Percentiles rank a stretch among this genome's conserved stretches.
These are phyloP conservation scores for Ophiostoma fasciatum DNA, from an alignment of 2,329 filamentous ascomycete genomes.

Conservation along the genomic window DNA sequence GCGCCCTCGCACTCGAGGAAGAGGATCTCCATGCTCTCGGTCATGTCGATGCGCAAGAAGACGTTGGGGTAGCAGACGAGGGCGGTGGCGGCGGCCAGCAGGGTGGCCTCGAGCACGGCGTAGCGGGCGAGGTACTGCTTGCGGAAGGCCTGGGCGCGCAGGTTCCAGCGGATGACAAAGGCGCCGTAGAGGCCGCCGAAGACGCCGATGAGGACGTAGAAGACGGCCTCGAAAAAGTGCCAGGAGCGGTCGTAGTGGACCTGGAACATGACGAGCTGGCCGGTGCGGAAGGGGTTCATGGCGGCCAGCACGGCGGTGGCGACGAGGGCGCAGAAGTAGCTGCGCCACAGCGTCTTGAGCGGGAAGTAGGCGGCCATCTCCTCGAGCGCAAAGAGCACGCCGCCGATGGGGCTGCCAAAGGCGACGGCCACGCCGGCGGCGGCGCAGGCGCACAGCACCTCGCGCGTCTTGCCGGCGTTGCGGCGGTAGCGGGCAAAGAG, in stretches of 20 bases:
- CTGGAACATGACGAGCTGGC: constrained; percentile 98
- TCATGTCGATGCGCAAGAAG: constrained; percentile 95
- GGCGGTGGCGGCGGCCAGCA: constrained; percentile 71
- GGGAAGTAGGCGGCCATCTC: constrained; percentile 97
- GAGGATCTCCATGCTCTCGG: constrained; percentile 96
- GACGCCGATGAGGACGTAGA: constrained; percentile 80
- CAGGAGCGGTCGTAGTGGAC: constrained; percentile 89
- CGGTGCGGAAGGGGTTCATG: constrained; percentile 96
- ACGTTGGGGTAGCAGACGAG: constrained; percentile 94
- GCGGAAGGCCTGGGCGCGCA: constrained; percentile 78
- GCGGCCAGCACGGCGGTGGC: constrained; percentile 83
- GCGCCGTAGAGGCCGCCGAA: constrained; percentile 94
- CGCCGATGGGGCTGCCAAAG: constrained; percentile 93
- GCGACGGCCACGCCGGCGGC: constrained; percentile 92
- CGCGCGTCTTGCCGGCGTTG: constrained; percentile 86
- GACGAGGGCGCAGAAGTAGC: constrained; percentile 93
- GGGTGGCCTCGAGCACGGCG: constrained; percentile 71
- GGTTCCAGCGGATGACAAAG: constrained; percentile 95
- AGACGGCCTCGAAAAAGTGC: constrained; percentile 94
- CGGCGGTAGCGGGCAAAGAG: constrained; percentile 84
- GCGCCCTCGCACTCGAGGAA: constrained; percentile 85
- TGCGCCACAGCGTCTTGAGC: constrained; percentile 93
- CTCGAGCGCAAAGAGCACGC: constrained; percentile 90
- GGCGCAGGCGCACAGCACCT: constrained; percentile 88
- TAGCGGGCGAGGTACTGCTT: constrained; percentile 82